These are phyloP conservation scores for Periglandula ipomoeae DNA, from an alignment of 2,329 filamentous ascomycete species.

Conservation along the genomic window DNA sequence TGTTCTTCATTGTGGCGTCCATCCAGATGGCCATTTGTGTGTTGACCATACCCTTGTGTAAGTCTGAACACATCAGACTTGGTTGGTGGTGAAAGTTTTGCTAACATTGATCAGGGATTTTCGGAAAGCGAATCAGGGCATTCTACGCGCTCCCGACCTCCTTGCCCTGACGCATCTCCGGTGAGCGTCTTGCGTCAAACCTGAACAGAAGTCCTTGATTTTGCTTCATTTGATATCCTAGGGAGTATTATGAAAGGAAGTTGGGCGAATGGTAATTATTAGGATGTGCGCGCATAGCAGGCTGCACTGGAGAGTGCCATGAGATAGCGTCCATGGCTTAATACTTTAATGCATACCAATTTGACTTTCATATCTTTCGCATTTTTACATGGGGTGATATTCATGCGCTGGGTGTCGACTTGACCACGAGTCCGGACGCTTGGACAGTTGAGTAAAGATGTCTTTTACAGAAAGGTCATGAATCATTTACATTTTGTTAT, in stretches of 20 bases:
- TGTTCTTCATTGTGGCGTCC: constrained; percentile 62
- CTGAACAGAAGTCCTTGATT: not conserved
- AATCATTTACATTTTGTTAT: not conserved
- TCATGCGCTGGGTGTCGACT: too few species aligned
- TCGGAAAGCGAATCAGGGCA: constrained; percentile 66
- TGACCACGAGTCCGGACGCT: too few species aligned
- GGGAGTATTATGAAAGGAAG: not conserved
- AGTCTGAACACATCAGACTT: constrained; percentile 34
- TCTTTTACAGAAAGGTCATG: not conserved
- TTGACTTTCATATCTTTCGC: not conserved
- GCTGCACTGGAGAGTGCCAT: not conserved
- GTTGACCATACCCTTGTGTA: constrained; percentile 69
- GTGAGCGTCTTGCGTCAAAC: constrained; percentile 9
- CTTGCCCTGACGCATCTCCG: constrained; percentile 31
- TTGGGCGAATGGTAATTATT: not conserved
- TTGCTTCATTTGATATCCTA: not conserved
- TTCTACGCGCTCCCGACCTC: constrained; percentile 67
- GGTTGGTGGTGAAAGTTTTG: not conserved
- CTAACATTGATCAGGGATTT: constrained; percentile 49
- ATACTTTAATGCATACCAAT: not conserved
- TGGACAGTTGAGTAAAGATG: too few species aligned
- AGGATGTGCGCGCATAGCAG: not conserved
- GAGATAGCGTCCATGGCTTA: not conserved
- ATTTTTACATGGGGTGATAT: too few species aligned
- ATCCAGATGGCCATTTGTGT: constrained; percentile 72